phyloP scores from a whole-genome alignment of 805 yeast genomes.

The Candida arabinofermentans region DNA sequence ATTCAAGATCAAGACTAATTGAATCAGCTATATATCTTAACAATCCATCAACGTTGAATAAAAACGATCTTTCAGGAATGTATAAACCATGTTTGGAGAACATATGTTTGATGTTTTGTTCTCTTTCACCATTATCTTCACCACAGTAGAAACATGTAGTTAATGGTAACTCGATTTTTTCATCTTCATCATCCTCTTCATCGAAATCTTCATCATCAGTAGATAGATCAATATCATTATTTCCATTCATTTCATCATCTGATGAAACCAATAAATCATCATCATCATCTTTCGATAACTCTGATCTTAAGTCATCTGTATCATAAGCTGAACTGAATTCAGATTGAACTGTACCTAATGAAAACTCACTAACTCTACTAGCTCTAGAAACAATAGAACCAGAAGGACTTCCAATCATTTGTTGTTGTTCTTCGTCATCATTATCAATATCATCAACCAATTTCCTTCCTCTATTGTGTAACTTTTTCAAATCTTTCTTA shows the following conservation, averaged over 20 bases:
- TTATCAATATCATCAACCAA: constrained; percentile 4
- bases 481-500: constrained; percentile 35
- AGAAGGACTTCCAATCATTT: constrained; percentile 47
- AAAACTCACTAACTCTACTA: constrained; percentile 42
- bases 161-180: constrained; percentile 32
- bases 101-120: constrained; percentile 67
- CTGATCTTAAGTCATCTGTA: constrained; percentile 20
- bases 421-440: constrained; percentile 3
- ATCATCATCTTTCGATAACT: constrained; percentile 13
- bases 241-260: constrained; percentile 14
- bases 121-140: constrained; percentile 33
- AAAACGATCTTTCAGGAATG: constrained; percentile 74
- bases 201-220: constrained; percentile 8
- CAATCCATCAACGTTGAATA: constrained; percentile 67
- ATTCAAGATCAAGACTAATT: constrained; percentile 73
- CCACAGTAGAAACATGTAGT: constrained; percentile 50
- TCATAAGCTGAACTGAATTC: constrained; percentile 19
- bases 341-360: constrained; percentile 36
- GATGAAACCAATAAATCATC: constrained; percentile 3
- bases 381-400: constrained; percentile 48
- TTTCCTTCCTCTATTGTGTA: constrained; percentile 29
- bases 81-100: constrained; percentile 74
- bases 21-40: constrained; percentile 68
- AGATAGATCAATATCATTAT: constrained; percentile 16
- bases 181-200: constrained; percentile 22